Conservation (phyloP, 495 filamentous ascomycete genomes). For the Daldinia childiae region DNA sequence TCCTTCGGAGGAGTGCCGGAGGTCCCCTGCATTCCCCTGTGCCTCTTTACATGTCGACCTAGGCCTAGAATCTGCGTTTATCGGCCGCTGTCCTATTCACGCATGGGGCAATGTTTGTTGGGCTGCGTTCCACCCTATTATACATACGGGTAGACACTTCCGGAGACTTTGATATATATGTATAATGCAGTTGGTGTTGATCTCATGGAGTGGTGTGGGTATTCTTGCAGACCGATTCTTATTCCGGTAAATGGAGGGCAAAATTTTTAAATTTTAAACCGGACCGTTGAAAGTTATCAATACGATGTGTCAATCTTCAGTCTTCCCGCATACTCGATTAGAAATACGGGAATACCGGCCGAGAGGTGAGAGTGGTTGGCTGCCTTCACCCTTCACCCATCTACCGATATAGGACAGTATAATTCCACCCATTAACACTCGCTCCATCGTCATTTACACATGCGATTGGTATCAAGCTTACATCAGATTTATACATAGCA, state of each 20-base stretch:
- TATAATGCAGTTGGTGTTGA: constrained; percentile 4
- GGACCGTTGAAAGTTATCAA: neutral
- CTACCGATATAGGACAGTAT: constrained; percentile 1
- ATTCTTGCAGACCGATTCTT: neutral
- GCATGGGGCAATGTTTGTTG: neutral
- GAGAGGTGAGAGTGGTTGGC: neutral
- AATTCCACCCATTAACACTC: neutral
- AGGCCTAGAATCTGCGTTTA: neutral
- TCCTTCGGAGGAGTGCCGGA: constrained; percentile 22
- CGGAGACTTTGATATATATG: constrained; percentile 5
- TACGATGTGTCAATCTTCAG: constrained; percentile 10
- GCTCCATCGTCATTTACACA: neutral
- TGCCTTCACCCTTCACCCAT: neutral
- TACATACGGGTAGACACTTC: neutral
- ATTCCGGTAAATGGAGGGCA: neutral
- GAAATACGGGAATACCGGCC: neutral
- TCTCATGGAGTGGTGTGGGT: constrained; percentile 8
- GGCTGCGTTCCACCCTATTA: neutral
- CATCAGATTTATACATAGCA: constrained; percentile 10
- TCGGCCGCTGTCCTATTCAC: neutral
- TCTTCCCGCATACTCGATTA: neutral
- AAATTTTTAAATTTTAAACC: neutral
- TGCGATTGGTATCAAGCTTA: constrained; percentile 9
- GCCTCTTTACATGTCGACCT: neutral
- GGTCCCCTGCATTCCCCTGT: neutral